These are phyloP conservation scores for Xanthoconium purpureum DNA, from an alignment of 768 basidiomycete genomes.

Conservation along the genomic window DNA sequence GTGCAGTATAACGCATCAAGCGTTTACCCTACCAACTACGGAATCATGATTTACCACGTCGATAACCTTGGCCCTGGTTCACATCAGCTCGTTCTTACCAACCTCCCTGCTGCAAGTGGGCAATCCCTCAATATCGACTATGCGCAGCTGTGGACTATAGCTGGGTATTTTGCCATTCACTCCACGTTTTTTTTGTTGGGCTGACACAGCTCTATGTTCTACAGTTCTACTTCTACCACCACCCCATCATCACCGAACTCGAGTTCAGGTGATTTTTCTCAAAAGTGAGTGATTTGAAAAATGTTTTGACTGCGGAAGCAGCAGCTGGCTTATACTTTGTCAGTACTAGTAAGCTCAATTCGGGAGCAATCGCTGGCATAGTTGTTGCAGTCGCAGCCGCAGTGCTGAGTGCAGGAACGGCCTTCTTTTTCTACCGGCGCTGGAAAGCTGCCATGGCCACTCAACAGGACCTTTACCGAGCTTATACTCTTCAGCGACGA, in stretches of 20 bases:
- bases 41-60: constrained; percentile 34
- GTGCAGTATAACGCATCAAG: constrained; percentile 20
- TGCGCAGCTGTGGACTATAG: constrained; percentile 25
- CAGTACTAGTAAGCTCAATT: constrained; percentile 9
- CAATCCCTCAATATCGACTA: constrained; percentile 34
- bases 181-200: not conserved
- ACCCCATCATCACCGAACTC: not conserved
- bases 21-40: constrained; percentile 19
- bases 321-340: no score
- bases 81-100: constrained; percentile 36
- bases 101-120: constrained; percentile 19
- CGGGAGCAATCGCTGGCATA: not conserved
- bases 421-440: constrained; percentile 15
- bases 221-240: not conserved
- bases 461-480: constrained; percentile 13
- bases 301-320: not conserved
- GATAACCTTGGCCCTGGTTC: constrained; percentile 39
- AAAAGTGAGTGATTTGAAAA: constrained; percentile 11
- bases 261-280: not conserved
- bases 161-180: constrained; percentile 13
- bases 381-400: not conserved
- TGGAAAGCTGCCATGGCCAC: constrained; percentile 25
- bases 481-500: constrained; percentile 11
- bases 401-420: not conserved
- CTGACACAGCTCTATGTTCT: not conserved